phyloP scores from a whole-genome alignment of 805 yeast species.

The Tetrapisispora fleetii region DNA sequence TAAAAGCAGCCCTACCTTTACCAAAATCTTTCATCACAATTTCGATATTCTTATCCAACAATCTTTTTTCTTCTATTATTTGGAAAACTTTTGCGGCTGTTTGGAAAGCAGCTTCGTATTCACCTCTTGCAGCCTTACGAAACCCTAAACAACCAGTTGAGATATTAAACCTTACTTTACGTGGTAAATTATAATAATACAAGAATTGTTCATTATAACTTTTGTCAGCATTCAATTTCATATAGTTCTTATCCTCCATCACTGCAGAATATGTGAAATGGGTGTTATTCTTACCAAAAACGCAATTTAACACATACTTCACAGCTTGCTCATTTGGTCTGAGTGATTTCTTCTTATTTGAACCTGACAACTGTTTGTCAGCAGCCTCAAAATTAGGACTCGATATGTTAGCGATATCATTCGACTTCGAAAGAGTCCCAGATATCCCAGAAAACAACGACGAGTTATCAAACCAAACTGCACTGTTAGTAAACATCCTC shows the following conservation, averaged over 20 bases:
- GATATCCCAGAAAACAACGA: not conserved
- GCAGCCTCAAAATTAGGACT: not conserved
- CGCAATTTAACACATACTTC: conserved; percentile 65
- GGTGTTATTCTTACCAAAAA: conserved; percentile 76
- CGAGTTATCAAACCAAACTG: not conserved
- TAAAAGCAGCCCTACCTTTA: conserved; percentile 80
- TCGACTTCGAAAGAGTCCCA: not conserved
- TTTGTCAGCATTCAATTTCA: conserved; percentile 41
- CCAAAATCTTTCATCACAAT: conserved; percentile 75
- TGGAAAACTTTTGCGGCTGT: conserved; percentile 66
- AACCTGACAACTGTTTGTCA: not conserved
- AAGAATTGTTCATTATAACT: conserved; percentile 62
- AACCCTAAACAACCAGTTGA: conserved; percentile 85
- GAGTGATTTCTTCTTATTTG: not conserved
- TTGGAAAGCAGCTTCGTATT: conserved; percentile 88
- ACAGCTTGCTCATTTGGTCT: conserved; percentile 31
- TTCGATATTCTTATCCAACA: conserved; percentile 56
- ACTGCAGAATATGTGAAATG: conserved; percentile 66
- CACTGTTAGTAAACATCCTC: not conserved
- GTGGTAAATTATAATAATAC: conserved; percentile 70
- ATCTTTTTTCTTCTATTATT: conserved; percentile 52
- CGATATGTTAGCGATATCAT: not conserved
- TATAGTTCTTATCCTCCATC: conserved; percentile 51
- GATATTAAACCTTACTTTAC: conserved; percentile 55
- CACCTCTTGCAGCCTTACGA: conserved; percentile 81